Evolutionary conservation across 805 yeast species (phyloP), one percentile per base, ranked within the genome.

Genomic region (Candida cerambycidarum): DNA sequence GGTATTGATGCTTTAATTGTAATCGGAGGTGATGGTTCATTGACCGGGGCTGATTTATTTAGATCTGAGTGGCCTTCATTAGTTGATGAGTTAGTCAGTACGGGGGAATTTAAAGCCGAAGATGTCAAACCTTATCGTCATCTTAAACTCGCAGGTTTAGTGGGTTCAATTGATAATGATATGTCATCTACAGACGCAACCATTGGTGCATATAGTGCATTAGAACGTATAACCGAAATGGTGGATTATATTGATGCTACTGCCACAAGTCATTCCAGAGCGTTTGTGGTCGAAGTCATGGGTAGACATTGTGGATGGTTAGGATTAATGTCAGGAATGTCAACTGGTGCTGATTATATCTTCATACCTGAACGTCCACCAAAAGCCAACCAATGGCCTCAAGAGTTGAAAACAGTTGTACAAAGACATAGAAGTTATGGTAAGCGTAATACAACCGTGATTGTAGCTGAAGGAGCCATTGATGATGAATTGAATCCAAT

Each of bases 291-390:
- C 32, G 95, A 85, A 67, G 95, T 85, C 14, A 85, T 85, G 95
- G 95, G 95, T 46, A 75, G 95, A 64, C 89, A 85, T 61, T 85
- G 95, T 70, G 95, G 95, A 49, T 85, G 95, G 95, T 72, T 85
- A 49, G 92, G 86, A 1, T 67, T 85, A 48, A 80, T 84, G 85
- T 82, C 92, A 13, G 95, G 93, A 50, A 73, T 85, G 46, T 78
- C 89, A 11, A 80, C 89, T 12, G 80, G 89, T 50, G 92, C 95
- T 2, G 95, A 85, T 62, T 85, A 77, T 55, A 82, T 85, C 37
- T 79, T 85, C 55, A 84, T 85, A 50, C 95, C 95, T 13, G 95
- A 85, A 62, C 77, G 79, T 53, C 92, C 93, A 5, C 82, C 89
- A 7, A 69, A 73, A 33, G 69, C 78, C 6, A 66, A 68, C 27